Percentiles rank a stretch among this genome's conserved stretches.
These are phyloP conservation scores for Aspergillus panamensis DNA, from an alignment of 495 filamentous ascomycete species.

Conservation along the genomic window DNA sequence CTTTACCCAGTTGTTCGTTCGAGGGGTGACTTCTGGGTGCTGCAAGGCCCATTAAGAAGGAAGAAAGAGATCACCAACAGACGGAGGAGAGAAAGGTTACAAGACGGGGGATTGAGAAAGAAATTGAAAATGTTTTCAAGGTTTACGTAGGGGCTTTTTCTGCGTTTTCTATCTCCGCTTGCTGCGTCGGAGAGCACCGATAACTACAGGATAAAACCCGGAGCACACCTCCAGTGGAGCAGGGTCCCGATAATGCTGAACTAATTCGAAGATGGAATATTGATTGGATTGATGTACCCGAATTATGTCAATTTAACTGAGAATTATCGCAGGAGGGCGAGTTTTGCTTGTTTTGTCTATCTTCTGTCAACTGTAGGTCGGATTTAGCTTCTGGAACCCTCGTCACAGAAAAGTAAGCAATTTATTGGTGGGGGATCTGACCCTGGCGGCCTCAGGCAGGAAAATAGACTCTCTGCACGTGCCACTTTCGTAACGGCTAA, in stretches of 20 bases:
- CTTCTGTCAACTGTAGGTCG: background rate
- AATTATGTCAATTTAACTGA: too few species aligned
- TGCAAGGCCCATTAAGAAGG: constrained; percentile 30
- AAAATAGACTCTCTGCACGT: constrained; percentile 9
- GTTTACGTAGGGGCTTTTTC: too few species aligned
- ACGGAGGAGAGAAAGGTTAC: background rate
- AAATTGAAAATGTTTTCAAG: too few species aligned
- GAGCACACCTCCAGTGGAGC: constrained; percentile 36
- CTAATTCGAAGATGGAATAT: too few species aligned
- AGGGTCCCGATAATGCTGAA: background rate
- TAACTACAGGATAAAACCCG: constrained; percentile 22
- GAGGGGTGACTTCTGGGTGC: constrained; percentile 10
- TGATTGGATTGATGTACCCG: too few species aligned
- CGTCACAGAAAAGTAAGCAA: background rate
- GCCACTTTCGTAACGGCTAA: constrained; percentile 7
- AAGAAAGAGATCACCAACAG: background rate
- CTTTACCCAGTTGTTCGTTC: constrained; percentile 26
- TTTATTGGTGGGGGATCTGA: constrained; percentile 4
- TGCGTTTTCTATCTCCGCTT: constrained; percentile 29
- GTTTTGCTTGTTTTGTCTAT: background rate
- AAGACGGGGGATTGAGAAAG: too few species aligned
- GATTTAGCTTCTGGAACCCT: constrained; percentile 11
- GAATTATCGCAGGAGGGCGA: too few species aligned
- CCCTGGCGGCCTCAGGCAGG: constrained; percentile 12
- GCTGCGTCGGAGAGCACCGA: constrained; percentile 43